Evolutionary conservation across 176 grass and related monocot species (phyloP).

Genomic region (Avena atlantica): DNA sequence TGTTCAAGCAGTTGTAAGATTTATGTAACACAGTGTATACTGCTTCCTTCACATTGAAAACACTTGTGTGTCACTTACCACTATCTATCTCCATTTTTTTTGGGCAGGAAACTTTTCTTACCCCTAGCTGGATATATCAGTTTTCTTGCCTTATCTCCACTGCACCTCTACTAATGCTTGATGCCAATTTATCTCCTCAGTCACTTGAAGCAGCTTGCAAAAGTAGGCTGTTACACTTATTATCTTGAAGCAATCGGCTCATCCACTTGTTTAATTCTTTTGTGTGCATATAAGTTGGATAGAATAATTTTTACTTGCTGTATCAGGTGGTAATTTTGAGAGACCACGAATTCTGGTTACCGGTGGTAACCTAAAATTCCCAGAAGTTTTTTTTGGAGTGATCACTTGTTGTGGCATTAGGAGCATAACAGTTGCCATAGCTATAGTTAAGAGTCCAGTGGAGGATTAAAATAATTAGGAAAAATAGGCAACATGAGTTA

Average conservation of each 20-base stretch:
- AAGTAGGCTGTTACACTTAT: conserved; percentile 53
- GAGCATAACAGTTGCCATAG: too few relatives aligned
- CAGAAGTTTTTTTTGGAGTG: background rate
- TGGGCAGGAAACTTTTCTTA: conserved; percentile 78
- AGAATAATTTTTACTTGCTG: background rate
- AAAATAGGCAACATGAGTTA: too few relatives aligned
- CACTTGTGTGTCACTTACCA: conserved; percentile 12
- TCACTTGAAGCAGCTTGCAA: conserved; percentile 83
- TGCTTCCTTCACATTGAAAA: background rate
- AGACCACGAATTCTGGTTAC: background rate
- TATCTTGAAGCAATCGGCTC: conserved; percentile 6
- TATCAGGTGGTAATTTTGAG: background rate
- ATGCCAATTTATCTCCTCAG: conserved; percentile 82
- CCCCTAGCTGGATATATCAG: conserved; percentile 68
- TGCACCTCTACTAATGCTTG: conserved; percentile 86
- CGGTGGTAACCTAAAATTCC: background rate
- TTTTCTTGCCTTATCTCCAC: conserved; percentile 59
- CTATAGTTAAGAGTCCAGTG: too few relatives aligned
- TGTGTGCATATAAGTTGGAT: conserved; percentile 10
- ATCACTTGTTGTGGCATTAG: too few relatives aligned
- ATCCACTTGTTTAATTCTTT: conserved; percentile 17
- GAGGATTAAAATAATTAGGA: too few relatives aligned
- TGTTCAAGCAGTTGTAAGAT: conserved; percentile 93
- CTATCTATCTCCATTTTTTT: conserved; percentile 35
- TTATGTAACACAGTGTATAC: conserved; percentile 14